Evolutionary conservation across 2,329 filamentous ascomycete species (phyloP), one percentile per base, ranked within the genome.

Genomic region (Chaetothyriales sp.): DNA sequence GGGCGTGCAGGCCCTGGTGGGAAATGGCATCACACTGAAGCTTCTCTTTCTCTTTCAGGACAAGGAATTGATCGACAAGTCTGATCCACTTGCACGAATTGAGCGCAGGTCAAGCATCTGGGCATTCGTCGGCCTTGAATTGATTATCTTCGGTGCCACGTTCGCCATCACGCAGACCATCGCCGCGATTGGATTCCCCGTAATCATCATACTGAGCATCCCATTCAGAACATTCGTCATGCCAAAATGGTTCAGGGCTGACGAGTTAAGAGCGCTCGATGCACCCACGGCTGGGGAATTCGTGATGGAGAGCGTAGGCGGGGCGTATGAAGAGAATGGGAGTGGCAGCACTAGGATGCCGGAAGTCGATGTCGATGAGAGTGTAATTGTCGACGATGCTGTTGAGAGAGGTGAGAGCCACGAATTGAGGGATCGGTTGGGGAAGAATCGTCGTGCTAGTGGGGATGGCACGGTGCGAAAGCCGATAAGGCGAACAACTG

Each of bases 91-190:
- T 1, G 72, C 73, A 47, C 67, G 70, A n/a, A 69, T 86, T 28
- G 68, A 70, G n/a, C 77, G 83, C n/a, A 77, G 80, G 40, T 61
- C 62, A 13, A 78, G 81, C n/a, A 71, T 89, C 55, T 89, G 84
- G 83, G 67, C 69, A 3, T 90, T 89, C 62, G 82, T 88, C 5
- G 69, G 67, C 6, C 67, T 88, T 33, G 81, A 89, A 66, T 68
- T 89, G 3, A 20, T 82, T 44, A 84, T 80, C 0, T 89, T 89
- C 60, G 85, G 75, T 2, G 85, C 82, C 19, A 90, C 86, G 0
- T 89, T 90, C 65, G 85, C 86, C 54, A 86, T 89, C 61, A 89
- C 86, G 0, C 82, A 90, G 69, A 89, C 86, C 0, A 83, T 89
- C 48, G 86, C 85, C 2, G 86, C 86, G 2, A 85, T 90, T 9